Evolutionary conservation across 345 rosid genomes (phyloP).

Genomic region (Salix purpurea): DNA sequence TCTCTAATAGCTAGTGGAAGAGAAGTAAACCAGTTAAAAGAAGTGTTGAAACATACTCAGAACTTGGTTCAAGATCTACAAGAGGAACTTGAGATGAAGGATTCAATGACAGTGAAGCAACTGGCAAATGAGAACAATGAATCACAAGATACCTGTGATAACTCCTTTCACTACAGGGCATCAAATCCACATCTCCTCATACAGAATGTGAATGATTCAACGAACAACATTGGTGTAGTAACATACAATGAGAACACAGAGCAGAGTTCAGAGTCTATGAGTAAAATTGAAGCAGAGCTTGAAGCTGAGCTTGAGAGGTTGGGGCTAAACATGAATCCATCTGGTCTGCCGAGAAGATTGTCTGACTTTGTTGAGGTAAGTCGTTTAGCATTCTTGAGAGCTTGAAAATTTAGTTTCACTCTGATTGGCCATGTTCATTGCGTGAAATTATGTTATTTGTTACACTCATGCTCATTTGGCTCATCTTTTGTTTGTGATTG

Average conservation of each 20-base stretch:
- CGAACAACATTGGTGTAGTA: constrained; percentile 21
- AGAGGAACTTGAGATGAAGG: constrained; percentile 71
- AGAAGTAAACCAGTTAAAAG: constrained; percentile 46
- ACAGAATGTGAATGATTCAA: constrained; percentile 15
- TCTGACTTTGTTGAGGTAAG: constrained; percentile 58
- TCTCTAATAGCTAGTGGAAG: constrained; percentile 43
- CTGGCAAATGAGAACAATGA: constrained; percentile 43
- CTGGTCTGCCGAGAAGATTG: constrained; percentile 40
- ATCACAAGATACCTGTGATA: constrained; percentile 28
- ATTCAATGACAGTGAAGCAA: constrained; percentile 54
- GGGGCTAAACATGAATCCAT: constrained; percentile 56
- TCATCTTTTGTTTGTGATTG: not conserved
- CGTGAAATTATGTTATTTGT: not conserved
- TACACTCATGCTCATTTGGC: not conserved
- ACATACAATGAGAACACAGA: constrained; percentile 33
- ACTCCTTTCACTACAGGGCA: constrained; percentile 23
- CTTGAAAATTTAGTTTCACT: not conserved
- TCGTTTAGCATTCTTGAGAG: not conserved
- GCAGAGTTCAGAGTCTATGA: constrained; percentile 45
- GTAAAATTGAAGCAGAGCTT: constrained; percentile 90
- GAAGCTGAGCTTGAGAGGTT: constrained; percentile 93
- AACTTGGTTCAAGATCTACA: constrained; percentile 73
- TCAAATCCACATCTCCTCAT: constrained; percentile 13
- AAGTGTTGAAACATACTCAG: constrained; percentile 51
- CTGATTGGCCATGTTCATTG: not conserved